phyloP scores from a whole-genome alignment of 495 filamentous ascomycete genomes.

The Pseudoneurospora amorphoporcata region DNA sequence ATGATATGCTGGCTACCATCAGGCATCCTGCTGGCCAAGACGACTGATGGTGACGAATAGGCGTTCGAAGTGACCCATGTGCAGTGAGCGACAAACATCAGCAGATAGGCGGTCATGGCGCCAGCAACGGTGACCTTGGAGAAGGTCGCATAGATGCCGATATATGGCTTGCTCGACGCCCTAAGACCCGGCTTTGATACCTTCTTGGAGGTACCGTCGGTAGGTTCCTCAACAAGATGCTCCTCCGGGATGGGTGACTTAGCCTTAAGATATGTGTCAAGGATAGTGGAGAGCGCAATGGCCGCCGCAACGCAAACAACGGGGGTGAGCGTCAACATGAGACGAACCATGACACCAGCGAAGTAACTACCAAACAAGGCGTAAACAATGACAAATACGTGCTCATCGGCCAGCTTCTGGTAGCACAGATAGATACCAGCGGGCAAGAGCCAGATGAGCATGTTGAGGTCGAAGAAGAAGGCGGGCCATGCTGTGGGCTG shows the following conservation, averaged over 20 bases:
- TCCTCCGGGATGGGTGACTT: conserved; percentile 43
- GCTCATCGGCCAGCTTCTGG: conserved; percentile 84
- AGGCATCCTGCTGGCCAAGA: conserved; percentile 81
- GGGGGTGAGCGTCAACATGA: conserved; percentile 96
- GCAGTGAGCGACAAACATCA: conserved; percentile 93
- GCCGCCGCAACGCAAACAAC: conserved; percentile 94
- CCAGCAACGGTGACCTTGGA: conserved; percentile 70
- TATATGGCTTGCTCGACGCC: conserved; percentile 57
- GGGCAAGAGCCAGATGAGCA: conserved; percentile 98
- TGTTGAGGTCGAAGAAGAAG: conserved; percentile 98
- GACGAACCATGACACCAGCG: conserved; percentile 96
- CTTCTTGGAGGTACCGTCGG: conserved; percentile 37
- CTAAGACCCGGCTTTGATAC: conserved; percentile 49
- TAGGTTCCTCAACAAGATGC: conserved; percentile 37
- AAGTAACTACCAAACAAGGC: conserved; percentile 94
- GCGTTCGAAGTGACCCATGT: conserved; percentile 99
- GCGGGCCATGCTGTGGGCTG: conserved; percentile 99
- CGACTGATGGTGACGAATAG: conserved; percentile 96
- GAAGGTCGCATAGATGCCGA: conserved; percentile 73
- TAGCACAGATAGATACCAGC: conserved; percentile 98
- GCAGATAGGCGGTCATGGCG: conserved; percentile 64
- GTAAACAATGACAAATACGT: conserved; percentile 98
- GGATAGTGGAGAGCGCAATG: conserved; percentile 74
- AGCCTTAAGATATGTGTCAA: conserved; percentile 71
- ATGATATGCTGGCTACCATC: conserved; percentile 98